Percentiles rank a stretch among this genome's conserved stretches.
Evolutionary conservation across 306 rosid genomes (phyloP).

Genomic region (Mimosa bimucronata): DNA sequence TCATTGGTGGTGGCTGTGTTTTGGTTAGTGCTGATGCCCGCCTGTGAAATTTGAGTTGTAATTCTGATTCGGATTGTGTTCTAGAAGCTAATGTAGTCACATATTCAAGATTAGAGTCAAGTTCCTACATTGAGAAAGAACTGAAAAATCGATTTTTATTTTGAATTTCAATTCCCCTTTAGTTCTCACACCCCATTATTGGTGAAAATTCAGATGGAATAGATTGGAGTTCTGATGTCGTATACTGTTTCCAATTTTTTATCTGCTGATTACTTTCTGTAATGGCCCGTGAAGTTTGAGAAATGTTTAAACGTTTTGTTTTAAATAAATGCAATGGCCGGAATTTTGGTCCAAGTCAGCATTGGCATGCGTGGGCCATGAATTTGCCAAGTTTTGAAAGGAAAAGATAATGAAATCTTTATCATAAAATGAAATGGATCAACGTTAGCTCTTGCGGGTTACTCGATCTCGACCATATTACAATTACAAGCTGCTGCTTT

Average conservation of each 20-base stretch:
- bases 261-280: not conserved
- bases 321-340: not conserved
- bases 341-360: not conserved
- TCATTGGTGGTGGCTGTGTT: constrained; percentile 84
- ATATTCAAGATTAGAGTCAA: constrained; percentile 59
- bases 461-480: too few relatives aligned
- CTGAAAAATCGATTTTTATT: constrained; percentile 54
- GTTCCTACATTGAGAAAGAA: constrained; percentile 54
- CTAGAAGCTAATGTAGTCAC: constrained; percentile 65
- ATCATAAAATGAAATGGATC: too few relatives aligned
- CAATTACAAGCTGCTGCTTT: too few relatives aligned
- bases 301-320: not conserved
- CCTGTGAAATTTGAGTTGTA: constrained; percentile 81
- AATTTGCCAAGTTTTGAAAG: not conserved
- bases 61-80: constrained; percentile 73
- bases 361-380: not conserved
- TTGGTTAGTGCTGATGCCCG: constrained; percentile 85
- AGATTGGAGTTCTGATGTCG: not conserved
- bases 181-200: constrained; percentile 8
- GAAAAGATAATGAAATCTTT: too few relatives aligned
- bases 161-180: constrained; percentile 47
- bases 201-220: not conserved
- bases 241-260: constrained; percentile 4
- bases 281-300: not conserved
- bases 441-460: too few relatives aligned